Percentiles rank a stretch among this genome's conserved stretches.
phyloP scores from a whole-genome alignment of 192 early-diverging fungal genomes.

The Linderina pennispora region DNA sequence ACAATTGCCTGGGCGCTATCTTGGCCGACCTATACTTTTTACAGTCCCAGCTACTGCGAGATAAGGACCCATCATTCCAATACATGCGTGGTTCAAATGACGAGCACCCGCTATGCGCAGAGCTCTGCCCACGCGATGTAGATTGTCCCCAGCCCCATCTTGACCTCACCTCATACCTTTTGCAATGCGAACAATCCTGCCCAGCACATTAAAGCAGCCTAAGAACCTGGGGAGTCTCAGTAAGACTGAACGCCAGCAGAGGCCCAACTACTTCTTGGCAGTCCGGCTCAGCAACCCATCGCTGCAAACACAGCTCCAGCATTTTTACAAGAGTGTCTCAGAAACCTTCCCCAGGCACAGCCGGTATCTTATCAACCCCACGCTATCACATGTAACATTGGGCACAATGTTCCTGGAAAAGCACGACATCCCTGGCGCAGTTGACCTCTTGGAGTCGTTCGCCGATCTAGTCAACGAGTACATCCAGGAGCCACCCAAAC shows the following conservation, averaged over 20 bases:
- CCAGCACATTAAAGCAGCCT: too few species aligned
- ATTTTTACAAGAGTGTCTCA: conserved; percentile 1
- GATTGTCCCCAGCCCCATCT: too few species aligned
- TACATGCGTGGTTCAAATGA: neutral
- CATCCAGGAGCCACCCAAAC: neutral
- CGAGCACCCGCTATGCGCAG: neutral
- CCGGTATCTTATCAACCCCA: conserved; percentile 10
- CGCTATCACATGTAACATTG: neutral
- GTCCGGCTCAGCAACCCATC: neutral
- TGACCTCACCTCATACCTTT: too few species aligned
- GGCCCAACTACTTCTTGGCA: conserved; percentile 9
- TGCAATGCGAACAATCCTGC: too few species aligned
- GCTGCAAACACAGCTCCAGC: neutral
- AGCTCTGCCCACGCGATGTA: too few species aligned
- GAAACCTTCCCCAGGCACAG: conserved; percentile 2
- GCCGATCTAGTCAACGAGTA: neutral
- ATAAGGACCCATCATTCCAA: too few species aligned
- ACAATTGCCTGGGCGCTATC: neutral
- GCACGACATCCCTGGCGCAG: neutral
- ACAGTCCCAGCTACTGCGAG: too few species aligned
- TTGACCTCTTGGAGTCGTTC: neutral
- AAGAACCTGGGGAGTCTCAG: too few species aligned
- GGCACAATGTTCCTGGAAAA: neutral
- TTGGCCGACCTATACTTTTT: neutral
- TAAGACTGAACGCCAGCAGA: too few species aligned